phyloP scores from a whole-genome alignment of 805 yeast species.

The Komagataella phaffii region DNA sequence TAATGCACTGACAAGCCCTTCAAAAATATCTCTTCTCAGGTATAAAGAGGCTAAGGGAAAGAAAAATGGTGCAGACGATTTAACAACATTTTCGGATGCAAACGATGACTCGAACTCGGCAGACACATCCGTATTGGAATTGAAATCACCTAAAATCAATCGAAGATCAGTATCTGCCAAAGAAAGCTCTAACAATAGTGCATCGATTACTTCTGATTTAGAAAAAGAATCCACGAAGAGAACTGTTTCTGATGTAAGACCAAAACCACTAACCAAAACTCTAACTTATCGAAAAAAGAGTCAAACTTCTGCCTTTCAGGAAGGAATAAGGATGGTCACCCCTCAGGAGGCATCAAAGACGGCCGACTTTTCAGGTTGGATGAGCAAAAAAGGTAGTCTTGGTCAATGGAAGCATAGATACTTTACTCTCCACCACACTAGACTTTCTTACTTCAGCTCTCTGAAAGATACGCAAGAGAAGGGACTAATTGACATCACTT shows the following conservation, averaged over 20 bases:
- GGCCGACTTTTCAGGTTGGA: constrained; percentile 85
- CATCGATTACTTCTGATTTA: neutral
- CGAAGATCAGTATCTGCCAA: constrained; percentile 41
- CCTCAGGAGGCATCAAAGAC: constrained; percentile 69
- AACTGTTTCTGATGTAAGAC: constrained; percentile 21
- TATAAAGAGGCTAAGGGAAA: neutral
- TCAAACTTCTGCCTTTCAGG: constrained; percentile 71
- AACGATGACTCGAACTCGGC: neutral
- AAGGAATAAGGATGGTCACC: constrained; percentile 67
- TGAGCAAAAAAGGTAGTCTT: constrained; percentile 83
- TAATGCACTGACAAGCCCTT: constrained; percentile 8
- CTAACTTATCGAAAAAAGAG: constrained; percentile 36
- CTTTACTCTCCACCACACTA: constrained; percentile 82
- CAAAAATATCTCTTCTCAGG: constrained; percentile 3
- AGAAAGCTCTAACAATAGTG: constrained; percentile 13
- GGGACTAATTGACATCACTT: constrained; percentile 91
- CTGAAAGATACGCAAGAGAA: constrained; percentile 73
- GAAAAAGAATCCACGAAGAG: constrained; percentile 17
- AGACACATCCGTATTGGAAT: neutral
- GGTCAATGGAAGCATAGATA: constrained; percentile 88
- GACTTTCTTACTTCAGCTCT: constrained; percentile 77
- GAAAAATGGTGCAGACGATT: neutral
- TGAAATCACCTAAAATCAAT: constrained; percentile 14
- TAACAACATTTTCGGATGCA: neutral
- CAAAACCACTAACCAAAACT: constrained; percentile 26